A percentile compares a stretch with the other conserved stretches of the same genome.
Conservation (phyloP, 768 basidiomycete species). For the Rubroboletus pulcherrimus region DNA sequence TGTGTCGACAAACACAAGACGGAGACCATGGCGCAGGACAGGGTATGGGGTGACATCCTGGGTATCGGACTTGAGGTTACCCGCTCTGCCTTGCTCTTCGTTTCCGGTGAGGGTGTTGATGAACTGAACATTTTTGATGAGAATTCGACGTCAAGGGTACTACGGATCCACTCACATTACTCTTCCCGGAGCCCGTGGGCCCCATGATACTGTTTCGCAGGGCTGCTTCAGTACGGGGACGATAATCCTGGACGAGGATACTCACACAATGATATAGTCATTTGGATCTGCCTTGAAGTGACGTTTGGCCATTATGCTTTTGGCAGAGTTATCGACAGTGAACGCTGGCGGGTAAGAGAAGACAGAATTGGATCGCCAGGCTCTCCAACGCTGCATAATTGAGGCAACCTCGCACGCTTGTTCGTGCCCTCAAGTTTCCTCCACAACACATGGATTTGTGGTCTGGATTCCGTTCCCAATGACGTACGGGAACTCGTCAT, state of each 20-base stretch:
- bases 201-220: slow-evolving; percentile 18
- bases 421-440: neutral
- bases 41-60: slow-evolving; percentile 1
- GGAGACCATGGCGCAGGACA: neutral
- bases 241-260: neutral
- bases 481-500: neutral
- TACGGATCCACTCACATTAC: slow-evolving; percentile 11
- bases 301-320: neutral
- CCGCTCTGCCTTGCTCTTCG: neutral
- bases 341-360: neutral
- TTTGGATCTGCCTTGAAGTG: slow-evolving; percentile 6
- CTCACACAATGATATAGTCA: slow-evolving; percentile 17
- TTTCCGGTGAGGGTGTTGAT: slow-evolving; percentile 13
- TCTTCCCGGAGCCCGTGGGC: slow-evolving; percentile 25
- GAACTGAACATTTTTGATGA: slow-evolving; percentile 1
- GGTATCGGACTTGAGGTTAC: slow-evolving; percentile 12
- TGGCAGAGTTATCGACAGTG: neutral
- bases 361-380: neutral
- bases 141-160: neutral
- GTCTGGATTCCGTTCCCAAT: neutral
- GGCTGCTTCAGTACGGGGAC: neutral
- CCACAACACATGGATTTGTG: too few relatives aligned
- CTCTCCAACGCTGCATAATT: neutral
- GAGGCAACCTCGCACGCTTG: neutral
- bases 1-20: slow-evolving; percentile 20